Evolutionary conservation across 1,284 basidiomycete genomes (phyloP), one percentile per base, ranked within the genome.

Genomic region (Rhodotorula sp.): DNA sequence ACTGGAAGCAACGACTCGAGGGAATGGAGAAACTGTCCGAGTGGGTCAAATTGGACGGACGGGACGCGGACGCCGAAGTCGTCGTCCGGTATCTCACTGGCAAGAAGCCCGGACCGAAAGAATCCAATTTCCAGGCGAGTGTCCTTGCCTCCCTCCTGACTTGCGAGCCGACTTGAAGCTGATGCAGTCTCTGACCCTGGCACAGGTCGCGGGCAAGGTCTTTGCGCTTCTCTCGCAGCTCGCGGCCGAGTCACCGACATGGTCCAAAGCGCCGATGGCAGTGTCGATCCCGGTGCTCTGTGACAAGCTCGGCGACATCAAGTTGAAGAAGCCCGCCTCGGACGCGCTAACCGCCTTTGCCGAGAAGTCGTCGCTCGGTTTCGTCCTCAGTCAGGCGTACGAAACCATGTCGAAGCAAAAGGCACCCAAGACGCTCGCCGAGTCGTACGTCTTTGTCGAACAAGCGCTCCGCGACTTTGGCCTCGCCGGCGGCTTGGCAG

Each of bases 51-150:
- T 84, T 84, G 8, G 84, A 86, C 6, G 82, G 78, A 22, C 85
- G 87, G 48, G 84, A 85, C 1, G 82, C 93, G 2, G 95, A 99
- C 76, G 88, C 90, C 33, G 96, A 99, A 80, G 86, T 99, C 17
- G 80, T 99, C 60, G 87, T 98, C 24, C 86, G 95, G n/a, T 90
- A 91, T 75, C 82, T 99, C 64, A 88, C 64, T 1, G 64, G 87
- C 33, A 98, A 96, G 84, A 94, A 91, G 78, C 86, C 86, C 3
- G 94, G 95, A 2, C 97, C 93, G 94, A 87, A 86, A 54, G 96
- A 99, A 82, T 99, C 97, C 85, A 99, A 99, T 79, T 99, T 99
- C 79, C 96, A 99, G 84, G 92, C 90, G 72, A 68, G 84, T 79
- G 84, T 79, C 3, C 26, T 5, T n/a, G 6, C 24, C 1, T 12